phyloP scores from a whole-genome alignment of 345 rosid species.

The Ceriops tagal region DNA sequence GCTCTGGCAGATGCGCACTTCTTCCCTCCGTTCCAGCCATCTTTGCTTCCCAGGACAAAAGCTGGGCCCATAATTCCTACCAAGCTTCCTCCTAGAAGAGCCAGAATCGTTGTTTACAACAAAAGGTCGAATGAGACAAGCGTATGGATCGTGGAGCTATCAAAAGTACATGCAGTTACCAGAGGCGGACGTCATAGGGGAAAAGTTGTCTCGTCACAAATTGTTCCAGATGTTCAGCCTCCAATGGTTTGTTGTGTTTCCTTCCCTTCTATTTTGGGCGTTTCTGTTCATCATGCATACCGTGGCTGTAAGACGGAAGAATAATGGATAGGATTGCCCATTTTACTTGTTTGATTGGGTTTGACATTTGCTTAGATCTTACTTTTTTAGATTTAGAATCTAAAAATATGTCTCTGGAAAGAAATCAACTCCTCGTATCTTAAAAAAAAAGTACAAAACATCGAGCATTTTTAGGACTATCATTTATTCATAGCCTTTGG shows the following conservation, averaged over 20 bases:
- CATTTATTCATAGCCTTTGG: no score
- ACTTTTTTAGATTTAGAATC: not conserved
- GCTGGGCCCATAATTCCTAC: conserved; percentile 78
- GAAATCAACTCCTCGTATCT: no score
- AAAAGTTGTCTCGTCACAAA: conserved; percentile 68
- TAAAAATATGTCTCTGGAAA: not conserved
- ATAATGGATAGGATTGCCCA: not conserved
- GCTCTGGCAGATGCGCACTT: conserved; percentile 91
- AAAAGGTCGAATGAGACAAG: conserved; percentile 81
- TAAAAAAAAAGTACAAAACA: no score
- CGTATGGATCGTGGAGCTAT: conserved; percentile 73
- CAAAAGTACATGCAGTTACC: conserved; percentile 88
- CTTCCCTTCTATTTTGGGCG: not conserved
- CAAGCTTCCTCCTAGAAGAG: conserved; percentile 86
- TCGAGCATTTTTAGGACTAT: no score
- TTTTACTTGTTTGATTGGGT: not conserved
- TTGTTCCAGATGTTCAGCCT: conserved; percentile 85
- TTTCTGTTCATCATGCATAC: not conserved
- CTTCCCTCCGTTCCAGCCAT: conserved; percentile 93
- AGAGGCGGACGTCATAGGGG: conserved; percentile 97
- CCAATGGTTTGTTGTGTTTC: conserved; percentile 58
- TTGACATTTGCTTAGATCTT: not conserved
- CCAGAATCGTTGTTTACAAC: conserved; percentile 78
- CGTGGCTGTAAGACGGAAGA: not conserved
- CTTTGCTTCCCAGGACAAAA: conserved; percentile 75